Conservation (phyloP, 768 basidiomycete genomes). For the Boletus vinaceobasis region DNA sequence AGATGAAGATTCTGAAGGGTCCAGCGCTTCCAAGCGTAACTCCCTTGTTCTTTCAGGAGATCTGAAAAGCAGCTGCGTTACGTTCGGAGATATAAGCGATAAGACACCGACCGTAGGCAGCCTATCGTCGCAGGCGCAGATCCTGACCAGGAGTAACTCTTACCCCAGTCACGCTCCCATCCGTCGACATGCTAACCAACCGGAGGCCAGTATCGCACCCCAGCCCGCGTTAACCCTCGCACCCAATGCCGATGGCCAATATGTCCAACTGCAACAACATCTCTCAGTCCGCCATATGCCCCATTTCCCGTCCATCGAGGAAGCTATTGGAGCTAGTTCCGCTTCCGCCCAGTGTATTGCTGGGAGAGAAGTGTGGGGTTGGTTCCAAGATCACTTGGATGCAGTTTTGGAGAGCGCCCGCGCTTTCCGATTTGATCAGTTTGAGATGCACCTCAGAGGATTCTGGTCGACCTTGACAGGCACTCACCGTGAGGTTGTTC, state of each 20-base stretch:
- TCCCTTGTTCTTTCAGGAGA: constrained; percentile 66
- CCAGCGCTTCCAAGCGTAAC: constrained; percentile 72
- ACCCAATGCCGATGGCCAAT: constrained; percentile 42
- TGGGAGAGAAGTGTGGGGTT: constrained; percentile 85
- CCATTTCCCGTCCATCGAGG: constrained; percentile 83
- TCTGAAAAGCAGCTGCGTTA: constrained; percentile 48
- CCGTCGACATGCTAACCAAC: constrained; percentile 61
- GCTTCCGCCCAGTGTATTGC: constrained; percentile 74
- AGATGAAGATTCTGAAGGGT: constrained; percentile 81
- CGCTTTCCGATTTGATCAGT: constrained; percentile 81
- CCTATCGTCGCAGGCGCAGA: constrained; percentile 74
- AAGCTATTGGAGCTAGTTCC: constrained; percentile 72
- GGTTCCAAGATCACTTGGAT: constrained; percentile 92
- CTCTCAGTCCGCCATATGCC: constrained; percentile 72
- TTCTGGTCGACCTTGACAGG: constrained; percentile 80
- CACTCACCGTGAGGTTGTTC: constrained; percentile 81
- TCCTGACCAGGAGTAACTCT: constrained; percentile 49
- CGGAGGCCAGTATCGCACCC: constrained; percentile 53
- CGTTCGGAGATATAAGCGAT: constrained; percentile 66
- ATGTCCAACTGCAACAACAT: constrained; percentile 46
- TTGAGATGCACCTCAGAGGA: constrained; percentile 79
- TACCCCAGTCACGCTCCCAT: constrained; percentile 74
- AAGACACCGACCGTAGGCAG: constrained; percentile 85
- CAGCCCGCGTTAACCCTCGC: constrained; percentile 57
- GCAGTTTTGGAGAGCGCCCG: constrained; percentile 74